Evolutionary conservation across 1,284 basidiomycete genomes (phyloP), one percentile per base, ranked within the genome.

Genomic region (Pseudozyma thailandica): DNA sequence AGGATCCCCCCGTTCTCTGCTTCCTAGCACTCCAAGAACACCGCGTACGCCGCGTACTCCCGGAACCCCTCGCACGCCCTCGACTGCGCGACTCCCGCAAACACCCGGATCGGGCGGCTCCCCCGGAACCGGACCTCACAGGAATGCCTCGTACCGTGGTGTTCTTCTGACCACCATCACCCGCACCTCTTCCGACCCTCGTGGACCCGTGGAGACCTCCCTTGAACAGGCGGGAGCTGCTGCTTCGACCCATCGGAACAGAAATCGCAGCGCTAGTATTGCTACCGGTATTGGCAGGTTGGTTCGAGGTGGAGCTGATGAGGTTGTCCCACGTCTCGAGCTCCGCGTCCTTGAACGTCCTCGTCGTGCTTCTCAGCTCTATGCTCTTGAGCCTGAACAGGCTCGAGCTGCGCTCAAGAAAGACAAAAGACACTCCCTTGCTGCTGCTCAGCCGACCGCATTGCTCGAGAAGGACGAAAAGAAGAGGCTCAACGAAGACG

Each of bases 91-190:
- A 9, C 42, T 38, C 6, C 50, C 44, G 18, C 23, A 28, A 8
- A 55, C 52, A 6, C 54, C 61, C 0, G 43, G n/a, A n/a, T n/a
- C n/a, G n/a, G n/a, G n/a, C n/a, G n/a, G n/a, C n/a, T n/a, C n/a
- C n/a, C n/a, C n/a, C n/a, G n/a, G n/a, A n/a, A n/a, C n/a, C n/a
- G n/a, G n/a, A n/a, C n/a, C n/a, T n/a, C n/a, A n/a, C n/a, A n/a
- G n/a, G n/a, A 31, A 31, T 61, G 27, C 55, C 23, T 30, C 53
- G 7, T 61, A 61, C 23, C 64, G 50, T n/a, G 64, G 64, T 42
- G 42, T 61, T 3, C 47, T 68, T 2, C 53, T 68, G 20, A 61
- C 64, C 30, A 68, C 64, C 15, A 38, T 56, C 43, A 68, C 64
- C 1, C 54, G 50, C 8, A 37, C 37, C 15, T 33, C 41, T 16